These are phyloP conservation scores for Phanerochaete sordida DNA, from an alignment of 768 basidiomycete species.

Conservation along the genomic window DNA sequence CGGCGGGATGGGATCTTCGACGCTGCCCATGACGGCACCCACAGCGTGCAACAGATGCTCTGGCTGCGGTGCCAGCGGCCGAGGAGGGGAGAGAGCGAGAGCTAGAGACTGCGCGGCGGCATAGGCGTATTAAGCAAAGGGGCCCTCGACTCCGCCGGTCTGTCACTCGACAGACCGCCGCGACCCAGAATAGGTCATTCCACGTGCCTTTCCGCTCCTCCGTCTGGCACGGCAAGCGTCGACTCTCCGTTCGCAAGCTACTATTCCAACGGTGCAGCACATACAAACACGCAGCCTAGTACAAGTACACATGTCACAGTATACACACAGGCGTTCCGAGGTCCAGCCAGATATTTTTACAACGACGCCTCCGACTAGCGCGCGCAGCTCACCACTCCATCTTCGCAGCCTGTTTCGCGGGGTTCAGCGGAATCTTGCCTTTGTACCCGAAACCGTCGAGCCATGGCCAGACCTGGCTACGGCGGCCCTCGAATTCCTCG, in stretches of 20 bases:
- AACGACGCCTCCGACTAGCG: neutral
- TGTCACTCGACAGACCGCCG: neutral
- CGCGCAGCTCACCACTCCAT: slow-evolving; percentile 66
- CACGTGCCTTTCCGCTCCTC: no score
- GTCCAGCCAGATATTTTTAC: neutral
- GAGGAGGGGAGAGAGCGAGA: neutral
- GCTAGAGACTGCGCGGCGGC: neutral
- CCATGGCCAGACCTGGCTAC: slow-evolving; percentile 90
- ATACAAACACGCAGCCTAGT: no score
- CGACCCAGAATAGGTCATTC: neutral
- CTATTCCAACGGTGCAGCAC: no score
- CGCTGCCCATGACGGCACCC: slow-evolving; percentile 5
- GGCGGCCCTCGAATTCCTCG: slow-evolving; percentile 69
- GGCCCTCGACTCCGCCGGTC: neutral
- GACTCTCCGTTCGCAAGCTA: no score
- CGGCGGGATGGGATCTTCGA: slow-evolving; percentile 4
- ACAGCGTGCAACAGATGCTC: neutral
- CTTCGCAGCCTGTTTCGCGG: slow-evolving; percentile 39
- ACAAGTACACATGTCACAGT: neutral
- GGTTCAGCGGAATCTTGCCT: slow-evolving; percentile 62
- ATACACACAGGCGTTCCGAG: neutral
- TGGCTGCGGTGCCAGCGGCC: neutral
- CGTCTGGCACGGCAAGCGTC: no score
- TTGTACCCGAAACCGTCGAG: slow-evolving; percentile 93
- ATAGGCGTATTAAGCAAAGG: neutral